Conservation (phyloP, 2,329 filamentous ascomycete genomes). For the Exophiala spinifera region DNA sequence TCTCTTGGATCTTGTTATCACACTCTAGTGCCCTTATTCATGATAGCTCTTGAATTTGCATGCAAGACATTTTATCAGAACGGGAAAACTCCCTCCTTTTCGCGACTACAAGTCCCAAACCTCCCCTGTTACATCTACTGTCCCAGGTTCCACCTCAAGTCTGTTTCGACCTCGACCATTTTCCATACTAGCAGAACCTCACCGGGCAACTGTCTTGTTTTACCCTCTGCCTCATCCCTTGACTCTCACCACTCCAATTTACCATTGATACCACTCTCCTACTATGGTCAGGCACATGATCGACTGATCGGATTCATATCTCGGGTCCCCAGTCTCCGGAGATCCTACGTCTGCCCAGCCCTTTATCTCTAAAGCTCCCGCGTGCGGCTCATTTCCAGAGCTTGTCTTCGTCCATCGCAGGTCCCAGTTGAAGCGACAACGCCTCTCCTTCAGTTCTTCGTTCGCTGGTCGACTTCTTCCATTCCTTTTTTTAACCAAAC, state of each 20-base stretch:
- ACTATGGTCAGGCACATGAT: slow-evolving; percentile 17
- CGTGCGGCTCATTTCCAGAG: slow-evolving; percentile 8
- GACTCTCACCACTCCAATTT: slow-evolving; percentile 17
- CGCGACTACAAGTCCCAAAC: background rate
- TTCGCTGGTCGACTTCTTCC: background rate
- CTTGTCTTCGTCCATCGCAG: slow-evolving; percentile 1
- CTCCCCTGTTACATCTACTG: slow-evolving; percentile 25
- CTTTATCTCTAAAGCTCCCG: slow-evolving; percentile 22
- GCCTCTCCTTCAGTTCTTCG: slow-evolving; percentile 11
- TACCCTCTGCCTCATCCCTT: slow-evolving; percentile 24
- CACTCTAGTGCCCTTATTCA: background rate
- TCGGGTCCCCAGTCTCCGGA: slow-evolving; percentile 18
- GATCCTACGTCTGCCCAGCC: slow-evolving; percentile 1
- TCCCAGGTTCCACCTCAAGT: slow-evolving; percentile 20
- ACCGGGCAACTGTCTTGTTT: slow-evolving; percentile 15
- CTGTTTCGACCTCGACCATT: slow-evolving; percentile 20
- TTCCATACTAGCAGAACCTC: slow-evolving; percentile 10
- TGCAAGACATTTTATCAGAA: background rate
- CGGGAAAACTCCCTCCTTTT: background rate
- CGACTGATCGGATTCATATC: slow-evolving; percentile 12
- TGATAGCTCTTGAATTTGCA: background rate
- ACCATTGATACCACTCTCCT: slow-evolving; percentile 18
- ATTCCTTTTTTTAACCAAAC: background rate
- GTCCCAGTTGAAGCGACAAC: background rate
- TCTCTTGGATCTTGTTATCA: background rate